Percentiles rank a stretch among this genome's conserved stretches.
Evolutionary conservation across 2,329 filamentous ascomycete genomes (phyloP).

Genomic region (Diaporthe australafricana): DNA sequence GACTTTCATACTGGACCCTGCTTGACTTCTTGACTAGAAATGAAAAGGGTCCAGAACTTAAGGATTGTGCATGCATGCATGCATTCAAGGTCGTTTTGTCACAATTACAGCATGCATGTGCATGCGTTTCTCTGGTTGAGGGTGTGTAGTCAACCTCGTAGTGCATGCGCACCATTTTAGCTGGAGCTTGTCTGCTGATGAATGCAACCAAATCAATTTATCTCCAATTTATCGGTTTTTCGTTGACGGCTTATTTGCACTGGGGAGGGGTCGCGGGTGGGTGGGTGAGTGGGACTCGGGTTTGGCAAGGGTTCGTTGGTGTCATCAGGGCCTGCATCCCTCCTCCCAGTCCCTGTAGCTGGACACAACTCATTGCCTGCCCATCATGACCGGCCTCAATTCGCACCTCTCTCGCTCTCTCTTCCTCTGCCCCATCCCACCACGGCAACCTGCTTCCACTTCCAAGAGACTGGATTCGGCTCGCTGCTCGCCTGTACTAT

Average conservation of each 20-base stretch:
- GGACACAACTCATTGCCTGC: not conserved
- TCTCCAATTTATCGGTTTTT: conserved; percentile 3
- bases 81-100: not conserved
- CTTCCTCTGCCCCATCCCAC: not conserved
- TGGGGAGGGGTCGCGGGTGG: too few relatives aligned
- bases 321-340: not conserved
- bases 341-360: not conserved
- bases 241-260: not conserved
- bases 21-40: not conserved
- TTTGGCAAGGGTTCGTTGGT: too few relatives aligned
- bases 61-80: conserved; percentile 2
- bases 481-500: too few relatives aligned
- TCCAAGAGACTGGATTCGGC: too few relatives aligned
- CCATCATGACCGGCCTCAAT: not conserved
- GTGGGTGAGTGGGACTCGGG: too few relatives aligned
- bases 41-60: not conserved
- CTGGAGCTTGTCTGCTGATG: not conserved
- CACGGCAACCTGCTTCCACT: too few relatives aligned
- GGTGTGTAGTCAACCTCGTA: not conserved
- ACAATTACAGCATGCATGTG: not conserved
- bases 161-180: not conserved
- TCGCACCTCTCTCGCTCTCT: not conserved
- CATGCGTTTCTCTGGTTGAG: not conserved
- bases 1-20: not conserved
- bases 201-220: not conserved